These are phyloP conservation scores for Lycium ferocissimum DNA, from an alignment of 257 asterid genomes.

Conservation along the genomic window DNA sequence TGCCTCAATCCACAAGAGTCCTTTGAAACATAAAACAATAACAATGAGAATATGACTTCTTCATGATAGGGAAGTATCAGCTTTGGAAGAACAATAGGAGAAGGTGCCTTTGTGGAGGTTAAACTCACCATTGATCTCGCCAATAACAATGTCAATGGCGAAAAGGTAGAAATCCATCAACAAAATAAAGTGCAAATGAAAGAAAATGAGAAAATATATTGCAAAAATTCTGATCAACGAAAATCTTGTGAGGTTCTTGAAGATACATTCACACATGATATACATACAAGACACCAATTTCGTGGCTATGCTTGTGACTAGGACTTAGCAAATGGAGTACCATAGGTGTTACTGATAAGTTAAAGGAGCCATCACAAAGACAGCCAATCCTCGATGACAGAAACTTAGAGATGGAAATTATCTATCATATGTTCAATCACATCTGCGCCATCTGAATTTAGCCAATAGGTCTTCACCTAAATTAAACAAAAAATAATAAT, in stretches of 20 bases:
- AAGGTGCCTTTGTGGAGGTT: conserved; percentile 45
- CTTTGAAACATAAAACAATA: background rate
- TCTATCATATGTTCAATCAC: conserved; percentile 90
- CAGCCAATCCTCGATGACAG: background rate
- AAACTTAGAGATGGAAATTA: conserved; percentile 61
- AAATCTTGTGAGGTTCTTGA: conserved; percentile 2
- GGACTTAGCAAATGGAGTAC: conserved; percentile 2
- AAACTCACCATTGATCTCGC: conserved; percentile 30
- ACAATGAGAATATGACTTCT: background rate
- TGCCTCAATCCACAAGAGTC: background rate
- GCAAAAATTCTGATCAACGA: background rate
- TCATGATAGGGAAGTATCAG: conserved; percentile 38
- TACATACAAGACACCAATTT: conserved; percentile 15
- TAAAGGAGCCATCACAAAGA: conserved; percentile 21
- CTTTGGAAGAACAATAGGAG: conserved; percentile 41
- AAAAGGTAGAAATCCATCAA: background rate
- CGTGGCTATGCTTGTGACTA: background rate
- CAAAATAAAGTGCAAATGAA: background rate
- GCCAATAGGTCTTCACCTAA: conserved; percentile 89
- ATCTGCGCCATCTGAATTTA: conserved; percentile 89
- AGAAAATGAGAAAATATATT: background rate
- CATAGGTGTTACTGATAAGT: background rate
- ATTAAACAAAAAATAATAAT: conserved; percentile 8
- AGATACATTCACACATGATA: conserved; percentile 21
- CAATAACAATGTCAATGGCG: too few species aligned